These are phyloP conservation scores for Ophiostoma populinum DNA, from an alignment of 2,329 filamentous ascomycete genomes.

Conservation along the genomic window DNA sequence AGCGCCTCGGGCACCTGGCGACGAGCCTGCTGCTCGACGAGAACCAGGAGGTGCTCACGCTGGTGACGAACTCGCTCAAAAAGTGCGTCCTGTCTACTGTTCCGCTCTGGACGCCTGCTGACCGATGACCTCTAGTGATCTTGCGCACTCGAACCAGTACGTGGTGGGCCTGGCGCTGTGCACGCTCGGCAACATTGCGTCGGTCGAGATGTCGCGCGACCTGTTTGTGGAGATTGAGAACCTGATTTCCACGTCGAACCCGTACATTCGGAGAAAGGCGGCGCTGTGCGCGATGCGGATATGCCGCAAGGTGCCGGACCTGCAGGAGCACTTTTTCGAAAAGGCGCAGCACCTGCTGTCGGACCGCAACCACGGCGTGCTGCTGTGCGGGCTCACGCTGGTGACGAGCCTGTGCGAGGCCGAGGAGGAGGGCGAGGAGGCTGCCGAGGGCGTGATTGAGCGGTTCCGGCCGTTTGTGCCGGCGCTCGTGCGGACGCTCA, in stretches of 20 bases:
- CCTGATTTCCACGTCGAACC: slow-evolving; percentile 80
- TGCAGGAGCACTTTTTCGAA: slow-evolving; percentile 93
- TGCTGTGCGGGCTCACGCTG: slow-evolving; percentile 81
- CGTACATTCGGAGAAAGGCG: slow-evolving; percentile 95
- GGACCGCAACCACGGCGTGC: slow-evolving; percentile 88
- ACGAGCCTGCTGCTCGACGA: slow-evolving; percentile 94
- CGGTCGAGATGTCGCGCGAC: slow-evolving; percentile 95
- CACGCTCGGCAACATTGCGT: slow-evolving; percentile 93
- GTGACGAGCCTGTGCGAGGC: slow-evolving; percentile 88
- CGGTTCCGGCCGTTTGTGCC: slow-evolving; percentile 80
- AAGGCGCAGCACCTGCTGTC: slow-evolving; percentile 78
- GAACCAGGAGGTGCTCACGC: slow-evolving; percentile 92
- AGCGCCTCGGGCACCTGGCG: slow-evolving; percentile 84
- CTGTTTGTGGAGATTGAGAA: slow-evolving; percentile 91
- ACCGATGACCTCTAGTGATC: slow-evolving; percentile 44
- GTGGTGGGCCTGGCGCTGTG: slow-evolving; percentile 92
- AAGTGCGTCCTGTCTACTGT: slow-evolving; percentile 42
- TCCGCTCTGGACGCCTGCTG: slow-evolving; percentile 13
- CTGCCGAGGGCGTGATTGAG: slow-evolving; percentile 78
- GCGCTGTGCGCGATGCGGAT: slow-evolving; percentile 98
- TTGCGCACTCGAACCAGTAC: slow-evolving; percentile 96
- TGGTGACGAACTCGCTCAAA: slow-evolving; percentile 95
- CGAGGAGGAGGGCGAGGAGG: slow-evolving; percentile 86
- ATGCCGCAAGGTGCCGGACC: slow-evolving; percentile 90
- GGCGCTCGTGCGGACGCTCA: slow-evolving; percentile 73